Base-by-base conservation (phyloP, 768 basidiomycete species). In the Boletus rubescentipes region DNA sequence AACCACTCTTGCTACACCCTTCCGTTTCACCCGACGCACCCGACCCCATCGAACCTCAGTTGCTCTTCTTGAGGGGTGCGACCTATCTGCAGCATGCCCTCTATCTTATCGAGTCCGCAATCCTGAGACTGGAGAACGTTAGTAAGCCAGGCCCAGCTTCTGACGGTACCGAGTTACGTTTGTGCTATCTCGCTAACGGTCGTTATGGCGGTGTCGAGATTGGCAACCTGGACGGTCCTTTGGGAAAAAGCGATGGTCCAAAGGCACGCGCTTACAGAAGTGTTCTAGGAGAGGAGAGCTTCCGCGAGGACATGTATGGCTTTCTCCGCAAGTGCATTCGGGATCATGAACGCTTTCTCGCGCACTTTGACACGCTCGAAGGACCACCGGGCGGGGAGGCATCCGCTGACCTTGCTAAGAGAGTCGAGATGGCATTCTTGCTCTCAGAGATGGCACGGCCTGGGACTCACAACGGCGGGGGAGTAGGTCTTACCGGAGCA, bases 161-260 rank as follows among this genome's bases (percentile, higher is more conserved):
- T 20, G 89, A 93, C 57, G 86, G 87, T 14, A 80, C 84, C 21
- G 93, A 94, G 64, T 70, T 93, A 47, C 79, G 90, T 46, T 73
- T 94, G 39, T 91, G 84, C 64, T 86, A 85, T 68, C 76, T 94
- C 57, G 81, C 85, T 47, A 81, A 86, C 41, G 85, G 90, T 8
- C 80, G 78, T 54, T 92, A 87, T 55, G 91, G 91, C n/a, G 91
- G 90, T 2, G 84, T 91, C 23, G 91, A 93, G 70, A 79, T 87
- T n/a, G 87, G 86, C 10, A 85, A 91, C 63, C 83, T 85, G 2
- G 85, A 89, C 39, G 90, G 93, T 2, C 87, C 89, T 2, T 67
- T 93, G 31, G 89, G 92, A 1, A 74, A 71, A 38, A 71, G 67
- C 50, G 72, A 79, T 39, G 83, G 84, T 9, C 65, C 72, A 34